phyloP scores from a whole-genome alignment of 2,329 filamentous ascomycete species.

The Paraphaeosphaeria sporulosa region DNA sequence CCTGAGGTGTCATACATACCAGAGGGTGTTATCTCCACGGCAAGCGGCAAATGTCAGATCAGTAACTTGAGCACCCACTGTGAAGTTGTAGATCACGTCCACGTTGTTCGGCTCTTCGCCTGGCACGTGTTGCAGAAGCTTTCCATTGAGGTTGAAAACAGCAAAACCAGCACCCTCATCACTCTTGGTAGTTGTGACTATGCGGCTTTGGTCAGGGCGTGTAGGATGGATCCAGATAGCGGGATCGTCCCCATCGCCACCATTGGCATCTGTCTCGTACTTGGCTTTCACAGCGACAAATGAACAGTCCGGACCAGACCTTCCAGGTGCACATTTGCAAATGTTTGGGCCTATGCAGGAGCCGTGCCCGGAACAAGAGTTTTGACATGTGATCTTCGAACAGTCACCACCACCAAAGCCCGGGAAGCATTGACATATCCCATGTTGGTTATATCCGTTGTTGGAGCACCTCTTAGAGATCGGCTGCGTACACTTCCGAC shows the following conservation, averaged over 20 bases:
- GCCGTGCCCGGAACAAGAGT: constrained; percentile 37
- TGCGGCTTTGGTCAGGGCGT: constrained; percentile 53
- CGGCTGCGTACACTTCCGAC: constrained; percentile 24
- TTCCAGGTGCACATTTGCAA: constrained; percentile 35
- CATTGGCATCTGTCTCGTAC: constrained; percentile 43
- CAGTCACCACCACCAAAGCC: constrained; percentile 37
- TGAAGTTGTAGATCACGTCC: constrained; percentile 61
- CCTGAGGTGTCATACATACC: constrained; percentile 49
- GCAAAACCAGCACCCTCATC: constrained; percentile 57
- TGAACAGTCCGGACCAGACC: constrained; percentile 39
- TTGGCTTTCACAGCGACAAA: constrained; percentile 39
- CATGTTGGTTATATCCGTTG: constrained; percentile 12
- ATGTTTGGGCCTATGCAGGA: constrained; percentile 35
- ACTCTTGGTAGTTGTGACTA: constrained; percentile 63
- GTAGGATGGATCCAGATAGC: constrained; percentile 42
- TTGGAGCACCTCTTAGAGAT: constrained; percentile 31
- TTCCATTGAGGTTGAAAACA: constrained; percentile 60
- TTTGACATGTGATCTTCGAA: constrained; percentile 28
- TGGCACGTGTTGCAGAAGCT: constrained; percentile 54
- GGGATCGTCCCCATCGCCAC: constrained; percentile 43
- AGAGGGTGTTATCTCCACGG: constrained; percentile 60
- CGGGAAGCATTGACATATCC: constrained; percentile 33
- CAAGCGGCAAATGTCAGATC: constrained; percentile 62
- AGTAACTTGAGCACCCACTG: constrained; percentile 52
- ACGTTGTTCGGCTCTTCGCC: constrained; percentile 63